phyloP scores from a whole-genome alignment of 1,284 basidiomycete species.

The Megacollybia platyphylla region DNA sequence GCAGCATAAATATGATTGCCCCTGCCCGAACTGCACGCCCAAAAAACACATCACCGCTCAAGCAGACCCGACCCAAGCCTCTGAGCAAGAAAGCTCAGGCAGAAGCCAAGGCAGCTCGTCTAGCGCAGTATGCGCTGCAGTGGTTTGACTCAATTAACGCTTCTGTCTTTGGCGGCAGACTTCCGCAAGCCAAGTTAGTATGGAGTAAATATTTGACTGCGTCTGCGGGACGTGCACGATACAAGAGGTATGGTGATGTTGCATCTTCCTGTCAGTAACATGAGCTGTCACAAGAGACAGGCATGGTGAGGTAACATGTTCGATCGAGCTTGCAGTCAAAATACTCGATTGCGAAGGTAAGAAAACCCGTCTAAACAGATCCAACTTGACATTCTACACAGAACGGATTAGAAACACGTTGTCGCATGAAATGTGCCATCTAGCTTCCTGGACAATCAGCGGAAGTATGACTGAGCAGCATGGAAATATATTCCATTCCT shows the following conservation, averaged over 20 bases:
- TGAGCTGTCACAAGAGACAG: slow-evolving; percentile 22
- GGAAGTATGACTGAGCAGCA: slow-evolving; percentile 54
- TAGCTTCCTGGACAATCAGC: slow-evolving; percentile 74
- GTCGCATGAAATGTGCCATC: slow-evolving; percentile 81
- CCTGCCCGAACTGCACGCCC: no score
- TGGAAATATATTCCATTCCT: slow-evolving; percentile 55
- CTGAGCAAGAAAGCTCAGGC: slow-evolving; percentile 30
- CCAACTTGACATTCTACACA: slow-evolving; percentile 14
- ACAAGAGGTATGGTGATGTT: slow-evolving; percentile 35
- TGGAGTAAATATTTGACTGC: slow-evolving; percentile 67
- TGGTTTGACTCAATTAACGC: slow-evolving; percentile 77
- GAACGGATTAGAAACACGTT: slow-evolving; percentile 70
- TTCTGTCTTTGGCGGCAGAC: slow-evolving; percentile 59
- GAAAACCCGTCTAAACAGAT: slow-evolving; percentile 5
- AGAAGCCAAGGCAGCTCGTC: slow-evolving; percentile 29
- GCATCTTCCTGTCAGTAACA: not conserved
- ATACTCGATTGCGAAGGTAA: slow-evolving; percentile 64
- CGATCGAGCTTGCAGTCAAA: slow-evolving; percentile 51
- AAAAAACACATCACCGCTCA: slow-evolving; percentile 5
- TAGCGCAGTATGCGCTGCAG: slow-evolving; percentile 42
- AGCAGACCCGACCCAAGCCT: slow-evolving; percentile 11
- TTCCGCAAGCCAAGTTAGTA: slow-evolving; percentile 57
- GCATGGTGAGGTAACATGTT: slow-evolving; percentile 33
- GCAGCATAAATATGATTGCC: no score
- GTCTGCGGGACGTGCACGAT: slow-evolving; percentile 71